These are phyloP conservation scores for Dioscorea dumetorum DNA, from an alignment of 106 monocot species.

Conservation along the genomic window DNA sequence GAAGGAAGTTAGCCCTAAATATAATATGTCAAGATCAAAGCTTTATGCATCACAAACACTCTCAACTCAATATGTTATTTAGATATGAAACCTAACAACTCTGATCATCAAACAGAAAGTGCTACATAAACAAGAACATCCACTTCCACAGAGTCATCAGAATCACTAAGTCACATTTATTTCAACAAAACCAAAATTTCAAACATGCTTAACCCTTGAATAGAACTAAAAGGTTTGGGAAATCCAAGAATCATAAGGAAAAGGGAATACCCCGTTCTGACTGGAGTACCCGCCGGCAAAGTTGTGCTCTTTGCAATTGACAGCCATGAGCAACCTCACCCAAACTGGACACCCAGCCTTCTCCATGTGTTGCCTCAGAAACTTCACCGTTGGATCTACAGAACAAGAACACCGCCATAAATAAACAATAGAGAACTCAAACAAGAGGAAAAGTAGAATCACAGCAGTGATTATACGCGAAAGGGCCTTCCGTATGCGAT, in stretches of 20 bases:
- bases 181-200: neutral
- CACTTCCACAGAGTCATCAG: neutral
- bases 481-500: slow-evolving; percentile 19
- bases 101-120: neutral
- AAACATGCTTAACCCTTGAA: neutral
- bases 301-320: slow-evolving; percentile 29
- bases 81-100: no score
- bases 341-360: slow-evolving; percentile 60
- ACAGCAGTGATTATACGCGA: slow-evolving; percentile 4
- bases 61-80: no score
- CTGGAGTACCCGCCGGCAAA: slow-evolving; percentile 46
- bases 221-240: neutral
- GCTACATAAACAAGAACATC: neutral
- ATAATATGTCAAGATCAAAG: no score
- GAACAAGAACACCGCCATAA: neutral
- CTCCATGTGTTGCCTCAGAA: slow-evolving; percentile 57
- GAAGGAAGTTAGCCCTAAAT: no score
- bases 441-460: neutral
- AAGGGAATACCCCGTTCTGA: slow-evolving; percentile 32
- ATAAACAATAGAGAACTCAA: neutral
- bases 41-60: no score
- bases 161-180: neutral
- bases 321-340: slow-evolving; percentile 30
- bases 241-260: neutral
- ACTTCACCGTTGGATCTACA: slow-evolving; percentile 63